Evolutionary conservation across 768 basidiomycete species (phyloP), one percentile per base, ranked within the genome.

Genomic region (Naganishia randhawae): DNA sequence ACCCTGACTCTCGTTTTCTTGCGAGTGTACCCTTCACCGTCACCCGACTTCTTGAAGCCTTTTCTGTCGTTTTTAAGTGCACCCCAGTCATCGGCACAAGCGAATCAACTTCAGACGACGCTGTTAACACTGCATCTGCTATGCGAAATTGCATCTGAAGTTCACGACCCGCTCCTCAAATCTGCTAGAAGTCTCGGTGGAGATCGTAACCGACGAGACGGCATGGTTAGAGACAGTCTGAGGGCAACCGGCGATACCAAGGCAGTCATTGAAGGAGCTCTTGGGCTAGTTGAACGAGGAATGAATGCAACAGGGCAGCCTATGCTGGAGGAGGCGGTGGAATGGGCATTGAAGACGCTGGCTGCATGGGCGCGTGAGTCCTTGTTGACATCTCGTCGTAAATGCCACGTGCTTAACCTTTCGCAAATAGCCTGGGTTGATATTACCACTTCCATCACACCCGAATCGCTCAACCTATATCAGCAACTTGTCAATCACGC

Each of bases 101-200:
- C 48, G 80, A 91, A 54, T 33, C 45, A 83, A 85, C 16, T 81
- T 84, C 45, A 68, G 41, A 55, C 83, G 85, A 35, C 89, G 89
- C 25, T 93, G 32, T 85, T 99, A 67, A 87, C 96, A 78, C 90
- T 98, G 78, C 92, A 90, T 75, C 84, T 97, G 73, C 84, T 99
- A 50, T 86, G 90, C 68, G 96, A 99, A 79, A 94, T 98, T 64
- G 94, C 93, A 0, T 90, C 90, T 14, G 96, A 99, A 80, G 90
- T 98, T n/a, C 92, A 92, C 57, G 96, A 99, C 82, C 89, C 91
- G 74, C 86, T 92, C 70, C 86, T 98, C 74, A 92, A 95, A 81
- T 85, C 90, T 57, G 94, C 93, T 16, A 84, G 94, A 61, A 78
- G 86, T 50, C 92, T 85, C 77, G 87, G 83, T 64, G 81, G 84